phyloP scores from a whole-genome alignment of 139 green algal species.

The Picochlorum sp. region DNA sequence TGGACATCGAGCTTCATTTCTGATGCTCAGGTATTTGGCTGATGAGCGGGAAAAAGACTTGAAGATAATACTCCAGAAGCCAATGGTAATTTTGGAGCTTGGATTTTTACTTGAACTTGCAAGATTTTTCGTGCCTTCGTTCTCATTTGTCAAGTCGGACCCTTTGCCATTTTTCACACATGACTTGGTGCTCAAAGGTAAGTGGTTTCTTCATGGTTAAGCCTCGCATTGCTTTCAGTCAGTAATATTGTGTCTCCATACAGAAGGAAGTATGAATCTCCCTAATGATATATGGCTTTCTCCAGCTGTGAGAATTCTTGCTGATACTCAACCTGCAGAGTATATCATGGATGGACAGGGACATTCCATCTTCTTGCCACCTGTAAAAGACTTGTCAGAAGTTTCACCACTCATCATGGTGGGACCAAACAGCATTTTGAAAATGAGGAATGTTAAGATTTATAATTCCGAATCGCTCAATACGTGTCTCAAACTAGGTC shows the following conservation, averaged over 20 bases:
- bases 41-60: slow-evolving; percentile 29
- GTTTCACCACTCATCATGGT: slow-evolving; percentile 77
- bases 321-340: slow-evolving; percentile 52
- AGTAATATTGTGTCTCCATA: neutral
- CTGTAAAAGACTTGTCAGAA: slow-evolving; percentile 23
- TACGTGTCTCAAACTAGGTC: slow-evolving; percentile 51
- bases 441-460: slow-evolving; percentile 69
- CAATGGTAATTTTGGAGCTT: slow-evolving; percentile 72
- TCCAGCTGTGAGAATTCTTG: slow-evolving; percentile 71
- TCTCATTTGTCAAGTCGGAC: slow-evolving; percentile 19
- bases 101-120: slow-evolving; percentile 74
- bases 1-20: slow-evolving; percentile 38
- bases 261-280: neutral
- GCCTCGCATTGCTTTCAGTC: neutral
- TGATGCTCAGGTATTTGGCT: slow-evolving; percentile 29
- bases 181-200: slow-evolving; percentile 33
- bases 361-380: slow-evolving; percentile 14
- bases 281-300: slow-evolving; percentile 66
- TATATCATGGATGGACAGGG: slow-evolving; percentile 58
- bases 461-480: slow-evolving; percentile 57
- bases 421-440: slow-evolving; percentile 54
- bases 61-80: slow-evolving; percentile 69
- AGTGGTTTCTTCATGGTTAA: neutral
- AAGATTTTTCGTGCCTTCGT: slow-evolving; percentile 60
- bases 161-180: slow-evolving; percentile 27